These are phyloP conservation scores for Tetradesmus obliquus DNA, from an alignment of 139 green algal species.

Conservation along the genomic window DNA sequence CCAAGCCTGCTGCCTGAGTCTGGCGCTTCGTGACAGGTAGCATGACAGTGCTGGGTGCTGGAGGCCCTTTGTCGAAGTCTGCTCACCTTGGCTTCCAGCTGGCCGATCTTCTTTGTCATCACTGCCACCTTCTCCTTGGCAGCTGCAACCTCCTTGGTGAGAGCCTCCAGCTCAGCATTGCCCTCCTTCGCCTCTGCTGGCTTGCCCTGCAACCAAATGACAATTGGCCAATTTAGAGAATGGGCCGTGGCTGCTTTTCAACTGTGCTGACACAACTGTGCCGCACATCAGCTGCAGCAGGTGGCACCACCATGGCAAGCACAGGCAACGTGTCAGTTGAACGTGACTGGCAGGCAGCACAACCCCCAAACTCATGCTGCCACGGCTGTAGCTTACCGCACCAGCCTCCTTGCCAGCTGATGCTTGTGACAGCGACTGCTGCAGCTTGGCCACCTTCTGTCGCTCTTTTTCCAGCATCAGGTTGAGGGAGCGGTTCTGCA, in stretches of 20 bases:
- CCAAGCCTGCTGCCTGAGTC: too few species aligned
- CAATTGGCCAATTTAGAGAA: not conserved
- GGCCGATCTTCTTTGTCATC: constrained; percentile 68
- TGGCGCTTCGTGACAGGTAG: too few species aligned
- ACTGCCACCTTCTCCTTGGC: constrained; percentile 52
- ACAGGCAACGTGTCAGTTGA: not conserved
- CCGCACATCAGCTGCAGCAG: not conserved
- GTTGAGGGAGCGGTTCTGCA: constrained; percentile 59
- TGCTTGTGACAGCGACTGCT: constrained; percentile 45
- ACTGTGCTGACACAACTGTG: not conserved
- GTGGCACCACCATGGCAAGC: not conserved
- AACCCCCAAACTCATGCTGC: not conserved
- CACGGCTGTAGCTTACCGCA: not conserved
- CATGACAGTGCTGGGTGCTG: too few species aligned
- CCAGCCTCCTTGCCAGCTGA: not conserved
- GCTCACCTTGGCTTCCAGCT: constrained; percentile 64
- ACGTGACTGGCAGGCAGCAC: not conserved
- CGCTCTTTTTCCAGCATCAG: constrained; percentile 64
- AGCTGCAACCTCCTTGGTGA: not conserved
- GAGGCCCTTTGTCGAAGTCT: not conserved
- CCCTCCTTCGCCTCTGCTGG: not conserved
- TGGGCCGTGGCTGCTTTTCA: not conserved
- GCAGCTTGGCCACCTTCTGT: constrained; percentile 48
- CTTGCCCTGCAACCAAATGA: not conserved
- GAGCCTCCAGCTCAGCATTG: not conserved